Conservation (phyloP, 352 stramenopile species). For the Globisporangium nagaii region DNA sequence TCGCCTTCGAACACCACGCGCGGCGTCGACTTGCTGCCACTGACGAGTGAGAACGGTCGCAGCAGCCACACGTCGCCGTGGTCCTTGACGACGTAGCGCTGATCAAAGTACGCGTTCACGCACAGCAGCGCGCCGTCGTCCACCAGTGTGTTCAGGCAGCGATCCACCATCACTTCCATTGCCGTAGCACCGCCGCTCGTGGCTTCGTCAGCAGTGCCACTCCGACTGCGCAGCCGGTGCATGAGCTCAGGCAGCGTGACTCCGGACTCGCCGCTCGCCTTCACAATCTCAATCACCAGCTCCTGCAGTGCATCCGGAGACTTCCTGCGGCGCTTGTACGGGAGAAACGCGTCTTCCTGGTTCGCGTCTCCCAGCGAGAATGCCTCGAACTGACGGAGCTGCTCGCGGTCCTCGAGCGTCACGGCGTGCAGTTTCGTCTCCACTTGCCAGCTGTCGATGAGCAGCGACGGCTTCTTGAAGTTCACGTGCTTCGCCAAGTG, state of each 20-base stretch:
- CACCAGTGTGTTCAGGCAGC: slow-evolving; percentile 40
- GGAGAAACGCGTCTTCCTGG: slow-evolving; percentile 12
- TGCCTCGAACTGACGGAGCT: slow-evolving; percentile 33
- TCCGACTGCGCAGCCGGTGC: slow-evolving; percentile 10
- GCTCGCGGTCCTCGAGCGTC: slow-evolving; percentile 29
- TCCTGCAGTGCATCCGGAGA: slow-evolving; percentile 16
- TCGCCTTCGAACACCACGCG: slow-evolving; percentile 67
- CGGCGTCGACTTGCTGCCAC: slow-evolving; percentile 11
- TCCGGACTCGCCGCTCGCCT: slow-evolving; percentile 38
- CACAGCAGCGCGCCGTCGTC: slow-evolving; percentile 49
- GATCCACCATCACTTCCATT: slow-evolving; percentile 11
- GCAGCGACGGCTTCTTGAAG: slow-evolving; percentile 46
- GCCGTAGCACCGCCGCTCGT: background rate
- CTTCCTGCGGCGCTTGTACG: slow-evolving; percentile 18
- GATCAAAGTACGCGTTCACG: slow-evolving; percentile 65
- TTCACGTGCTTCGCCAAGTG: slow-evolving; percentile 66
- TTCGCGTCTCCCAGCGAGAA: slow-evolving; percentile 38
- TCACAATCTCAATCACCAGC: slow-evolving; percentile 22
- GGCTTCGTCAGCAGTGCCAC: background rate
- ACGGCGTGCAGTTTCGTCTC: slow-evolving; percentile 58
- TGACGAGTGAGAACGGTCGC: slow-evolving; percentile 54
- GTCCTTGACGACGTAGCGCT: slow-evolving; percentile 63
- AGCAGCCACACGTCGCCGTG: slow-evolving; percentile 65
- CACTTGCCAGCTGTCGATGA: slow-evolving; percentile 71
- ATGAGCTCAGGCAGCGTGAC: slow-evolving; percentile 28